phyloP scores from a whole-genome alignment of 441 rosid species.

The Populus hybrid region DNA sequence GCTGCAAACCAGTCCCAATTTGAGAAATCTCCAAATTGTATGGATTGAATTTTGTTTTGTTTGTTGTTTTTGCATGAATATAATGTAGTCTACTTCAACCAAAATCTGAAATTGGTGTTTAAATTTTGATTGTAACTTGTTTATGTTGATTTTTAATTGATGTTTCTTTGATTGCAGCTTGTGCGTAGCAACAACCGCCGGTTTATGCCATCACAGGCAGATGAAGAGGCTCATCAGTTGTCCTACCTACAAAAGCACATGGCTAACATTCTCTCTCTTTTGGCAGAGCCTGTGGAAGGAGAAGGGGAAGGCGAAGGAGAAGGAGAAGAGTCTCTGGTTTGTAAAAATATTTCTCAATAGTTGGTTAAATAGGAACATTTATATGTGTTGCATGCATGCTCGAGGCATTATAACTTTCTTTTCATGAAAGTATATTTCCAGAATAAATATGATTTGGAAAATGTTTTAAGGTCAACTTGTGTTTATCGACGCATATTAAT shows the following conservation, averaged over 20 bases:
- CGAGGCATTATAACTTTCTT: not conserved
- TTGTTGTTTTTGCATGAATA: not conserved
- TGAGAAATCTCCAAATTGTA: not conserved
- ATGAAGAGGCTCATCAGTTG: slow-evolving; percentile 96
- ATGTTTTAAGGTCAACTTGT: not conserved
- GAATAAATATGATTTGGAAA: not conserved
- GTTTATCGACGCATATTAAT: not conserved
- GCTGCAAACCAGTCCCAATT: not conserved
- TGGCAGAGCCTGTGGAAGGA: slow-evolving; percentile 83
- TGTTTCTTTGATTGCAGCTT: slow-evolving; percentile 53
- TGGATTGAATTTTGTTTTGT: not conserved
- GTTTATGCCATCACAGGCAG: slow-evolving; percentile 94
- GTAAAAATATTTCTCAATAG: slow-evolving; percentile 25
- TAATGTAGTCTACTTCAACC: not conserved
- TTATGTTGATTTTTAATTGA: slow-evolving; percentile 15
- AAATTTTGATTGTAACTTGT: slow-evolving; percentile 1
- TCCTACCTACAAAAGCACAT: slow-evolving; percentile 94
- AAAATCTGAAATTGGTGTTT: not conserved
- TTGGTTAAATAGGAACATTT: not conserved
- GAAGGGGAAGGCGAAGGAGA: slow-evolving; percentile 90
- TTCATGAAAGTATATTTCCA: not conserved
- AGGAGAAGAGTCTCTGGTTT: slow-evolving; percentile 86
- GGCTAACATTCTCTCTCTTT: slow-evolving; percentile 78
- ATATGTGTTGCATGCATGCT: not conserved
- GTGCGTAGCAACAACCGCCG: slow-evolving; percentile 98